Percentiles rank a stretch among this genome's conserved stretches.
Evolutionary conservation across 1,284 basidiomycete genomes (phyloP).

Genomic region (Malassezia arunalokei): DNA sequence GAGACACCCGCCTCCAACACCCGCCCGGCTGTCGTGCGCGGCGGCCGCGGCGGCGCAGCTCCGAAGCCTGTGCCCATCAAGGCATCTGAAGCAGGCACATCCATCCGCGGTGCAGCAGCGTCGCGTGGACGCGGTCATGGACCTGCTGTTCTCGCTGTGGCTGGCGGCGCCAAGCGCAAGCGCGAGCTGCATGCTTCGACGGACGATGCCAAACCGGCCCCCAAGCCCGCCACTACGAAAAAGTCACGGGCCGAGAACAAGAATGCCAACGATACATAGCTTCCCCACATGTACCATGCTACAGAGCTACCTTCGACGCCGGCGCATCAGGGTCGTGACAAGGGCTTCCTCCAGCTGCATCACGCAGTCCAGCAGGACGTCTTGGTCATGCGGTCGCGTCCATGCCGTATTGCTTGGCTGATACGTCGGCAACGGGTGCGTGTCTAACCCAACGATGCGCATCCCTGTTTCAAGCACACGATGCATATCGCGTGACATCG

Average conservation of each 20-base stretch:
- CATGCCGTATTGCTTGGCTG: neutral
- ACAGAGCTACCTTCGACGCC: neutral
- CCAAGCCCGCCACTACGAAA: conserved; percentile 3
- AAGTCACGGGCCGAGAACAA: conserved; percentile 7
- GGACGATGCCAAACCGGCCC: neutral
- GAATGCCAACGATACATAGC: neutral
- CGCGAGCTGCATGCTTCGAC: conserved; percentile 7
- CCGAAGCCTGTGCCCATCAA: conserved; percentile 15
- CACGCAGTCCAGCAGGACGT: conserved; percentile 7
- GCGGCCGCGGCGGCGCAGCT: conserved; percentile 2
- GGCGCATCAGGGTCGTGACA: neutral
- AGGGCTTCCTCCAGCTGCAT: conserved; percentile 15
- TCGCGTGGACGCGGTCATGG: conserved; percentile 5
- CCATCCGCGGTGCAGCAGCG: conserved; percentile 14
- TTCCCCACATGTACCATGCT: neutral
- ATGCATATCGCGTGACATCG: neutral
- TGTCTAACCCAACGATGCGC: conserved; percentile 8
- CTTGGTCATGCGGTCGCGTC: conserved; percentile 1
- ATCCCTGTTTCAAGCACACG: conserved; percentile 5
- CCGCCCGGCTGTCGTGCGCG: conserved; percentile 14
- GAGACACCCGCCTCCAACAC: neutral
- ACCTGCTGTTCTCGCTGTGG: neutral
- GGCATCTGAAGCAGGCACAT: conserved; percentile 5
- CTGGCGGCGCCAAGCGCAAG: conserved; percentile 14
- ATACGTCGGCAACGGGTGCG: neutral